A percentile compares a stretch with the other conserved stretches of the same genome.
These are phyloP conservation scores for Novakomyces olei DNA, from an alignment of 805 yeast species.

Conservation along the genomic window DNA sequence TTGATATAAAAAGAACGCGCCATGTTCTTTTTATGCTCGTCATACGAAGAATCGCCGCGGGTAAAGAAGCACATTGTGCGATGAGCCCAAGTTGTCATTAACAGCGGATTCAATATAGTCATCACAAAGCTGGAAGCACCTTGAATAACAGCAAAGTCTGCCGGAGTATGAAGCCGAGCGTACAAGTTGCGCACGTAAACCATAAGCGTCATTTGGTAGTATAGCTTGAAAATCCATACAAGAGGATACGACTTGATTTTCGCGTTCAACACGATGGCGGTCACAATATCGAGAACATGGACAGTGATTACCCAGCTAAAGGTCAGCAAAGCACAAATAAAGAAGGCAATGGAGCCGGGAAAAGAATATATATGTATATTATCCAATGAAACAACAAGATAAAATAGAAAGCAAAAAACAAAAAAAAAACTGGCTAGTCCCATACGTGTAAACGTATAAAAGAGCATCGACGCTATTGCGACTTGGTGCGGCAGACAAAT, in stretches of 20 bases:
- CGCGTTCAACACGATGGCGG: constrained; percentile 1
- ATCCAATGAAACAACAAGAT: no score
- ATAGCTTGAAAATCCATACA: not conserved
- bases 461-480: constrained; percentile 3
- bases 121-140: constrained; percentile 1
- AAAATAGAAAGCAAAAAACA: no score
- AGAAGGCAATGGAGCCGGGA: no score
- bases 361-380: no score
- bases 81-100: not conserved
- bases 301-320: constrained; percentile 4
- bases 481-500: constrained; percentile 1
- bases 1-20: constrained; percentile 1
- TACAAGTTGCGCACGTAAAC: constrained; percentile 3
- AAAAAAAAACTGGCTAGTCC: no score
- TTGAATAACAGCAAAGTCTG: constrained; percentile 2
- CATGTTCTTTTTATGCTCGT: constrained; percentile 1
- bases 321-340: no score
- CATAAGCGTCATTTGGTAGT: constrained; percentile 1
- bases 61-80: not conserved
- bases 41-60: not conserved
- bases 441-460: constrained; percentile 2
- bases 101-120: constrained; percentile 1
- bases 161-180: constrained; percentile 3
- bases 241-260: constrained; percentile 2
- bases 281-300: not conserved